Evolutionary conservation across 495 filamentous ascomycete species (phyloP).

Genomic region (Lasiosphaeria hispida): DNA sequence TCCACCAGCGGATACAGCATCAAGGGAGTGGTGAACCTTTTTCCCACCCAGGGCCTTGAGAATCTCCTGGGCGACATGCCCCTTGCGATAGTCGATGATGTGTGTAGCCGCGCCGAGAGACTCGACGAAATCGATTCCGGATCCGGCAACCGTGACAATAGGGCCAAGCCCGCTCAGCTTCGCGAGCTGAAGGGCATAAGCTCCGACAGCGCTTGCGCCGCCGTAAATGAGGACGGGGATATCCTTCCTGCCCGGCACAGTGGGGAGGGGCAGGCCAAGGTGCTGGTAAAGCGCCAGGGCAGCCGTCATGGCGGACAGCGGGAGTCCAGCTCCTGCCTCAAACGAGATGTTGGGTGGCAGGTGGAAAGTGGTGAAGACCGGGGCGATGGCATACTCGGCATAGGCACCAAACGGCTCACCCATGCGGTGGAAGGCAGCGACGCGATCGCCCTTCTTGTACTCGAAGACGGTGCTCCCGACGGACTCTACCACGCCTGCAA

Average conservation of each 20-base stretch:
- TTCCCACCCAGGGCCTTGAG: conserved; percentile 32
- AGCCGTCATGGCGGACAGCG: conserved; percentile 42
- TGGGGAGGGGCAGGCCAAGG: conserved; percentile 28
- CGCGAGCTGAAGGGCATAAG: conserved; percentile 41
- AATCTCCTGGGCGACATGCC: conserved; percentile 33
- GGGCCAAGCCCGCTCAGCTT: conserved; percentile 38
- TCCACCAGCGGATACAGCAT: conserved; percentile 28
- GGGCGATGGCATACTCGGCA: conserved; percentile 42
- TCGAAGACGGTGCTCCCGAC: conserved; percentile 40
- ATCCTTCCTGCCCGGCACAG: conserved; percentile 14
- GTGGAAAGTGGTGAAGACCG: conserved; percentile 38
- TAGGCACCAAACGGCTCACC: conserved; percentile 29
- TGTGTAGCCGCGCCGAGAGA: conserved; percentile 32
- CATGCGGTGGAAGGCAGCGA: conserved; percentile 40
- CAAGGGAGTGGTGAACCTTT: conserved; percentile 30
- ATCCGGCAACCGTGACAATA: conserved; percentile 40
- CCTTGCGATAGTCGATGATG: conserved; percentile 43
- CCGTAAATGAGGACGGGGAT: conserved; percentile 39
- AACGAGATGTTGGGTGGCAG: conserved; percentile 40
- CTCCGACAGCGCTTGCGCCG: conserved; percentile 38
- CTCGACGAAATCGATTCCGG: conserved; percentile 34
- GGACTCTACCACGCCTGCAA: conserved; percentile 39
- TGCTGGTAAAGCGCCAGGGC: conserved; percentile 36
- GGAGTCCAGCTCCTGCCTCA: conserved; percentile 44
- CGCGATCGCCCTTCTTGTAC: conserved; percentile 43